Evolutionary conservation across 257 asterid species (phyloP), one percentile per base, ranked within the genome.

Genomic region (Nicotiana sylvestris): DNA sequence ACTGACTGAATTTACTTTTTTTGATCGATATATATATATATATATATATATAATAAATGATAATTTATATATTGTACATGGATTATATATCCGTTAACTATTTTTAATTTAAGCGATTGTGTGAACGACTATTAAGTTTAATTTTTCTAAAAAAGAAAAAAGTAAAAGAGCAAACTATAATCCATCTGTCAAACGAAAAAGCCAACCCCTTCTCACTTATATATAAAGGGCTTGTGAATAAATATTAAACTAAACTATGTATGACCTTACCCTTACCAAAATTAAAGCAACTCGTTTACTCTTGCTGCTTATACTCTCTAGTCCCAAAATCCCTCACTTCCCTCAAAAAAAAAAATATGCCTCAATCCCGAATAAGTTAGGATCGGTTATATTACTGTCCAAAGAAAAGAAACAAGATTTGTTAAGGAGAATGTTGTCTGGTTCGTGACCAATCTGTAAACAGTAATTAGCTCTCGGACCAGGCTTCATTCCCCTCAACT

Each of bases 381-480:
- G 7, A 1, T 72, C 60, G 16, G 2, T 3, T 43, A 6, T 0
- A 0, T 25, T 9, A 43, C 1, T 5, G 0, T 46, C 49, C 5
- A 6, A 12, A 56, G 61, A 56, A 12, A 43, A 29, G 15, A 72
- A 46, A 46, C 79, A 46, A 46, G 79, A 72, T 72, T 25, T 46
- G 79, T 72, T 72, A 72, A 46, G 79, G 79, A 72, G 79, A 72
- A 72, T 72, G 79, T 72, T 72, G 79, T 72, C 61, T 72, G 79
- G 79, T 72, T 72, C 61, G 61, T 72, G 79, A 72, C 4, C 61
- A 72, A 43, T 43, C 11, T 8, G 51, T 8, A 43, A 43, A 43
- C 51, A 43, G 51, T 39, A 39, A 39, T 43, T 8, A 43, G 12
- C 12, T 72, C 79, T 72, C 79, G 79, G 79, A 72, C 79, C 79